Conservation (phyloP, 441 rosid species). For the Codiaeum variegatum region DNA sequence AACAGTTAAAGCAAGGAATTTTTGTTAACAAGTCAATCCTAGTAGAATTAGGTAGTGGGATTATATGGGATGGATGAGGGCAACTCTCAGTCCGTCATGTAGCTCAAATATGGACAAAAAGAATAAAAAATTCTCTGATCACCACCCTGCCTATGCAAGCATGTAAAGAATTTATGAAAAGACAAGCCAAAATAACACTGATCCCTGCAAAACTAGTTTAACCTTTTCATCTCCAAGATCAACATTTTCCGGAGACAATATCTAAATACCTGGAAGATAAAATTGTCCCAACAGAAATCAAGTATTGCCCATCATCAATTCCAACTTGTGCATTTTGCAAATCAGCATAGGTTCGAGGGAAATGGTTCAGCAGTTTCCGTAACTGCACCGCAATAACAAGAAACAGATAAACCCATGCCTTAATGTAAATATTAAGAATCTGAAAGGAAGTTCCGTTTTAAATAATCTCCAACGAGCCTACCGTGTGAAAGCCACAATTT, state of each 20-base stretch:
- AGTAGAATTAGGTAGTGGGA: background rate
- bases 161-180: background rate
- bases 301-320: slow-evolving; percentile 83
- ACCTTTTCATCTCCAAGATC: background rate
- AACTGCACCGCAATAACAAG: slow-evolving; percentile 41
- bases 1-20: background rate
- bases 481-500: slow-evolving; percentile 82
- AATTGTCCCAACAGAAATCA: slow-evolving; percentile 80
- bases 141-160: background rate
- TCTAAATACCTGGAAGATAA: slow-evolving; percentile 70
- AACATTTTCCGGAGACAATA: slow-evolving; percentile 9
- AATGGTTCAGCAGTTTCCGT: slow-evolving; percentile 80
- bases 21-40: background rate
- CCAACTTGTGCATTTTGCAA: slow-evolving; percentile 77
- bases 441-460: slow-evolving; percentile 10
- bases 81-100: background rate
- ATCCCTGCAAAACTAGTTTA: background rate
- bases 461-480: slow-evolving; percentile 31
- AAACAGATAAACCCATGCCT: slow-evolving; percentile 22
- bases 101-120: slow-evolving; percentile 5
- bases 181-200: background rate
- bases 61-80: background rate
- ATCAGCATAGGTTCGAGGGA: slow-evolving; percentile 94
- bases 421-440: slow-evolving; percentile 15
- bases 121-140: slow-evolving; percentile 1